Conservation (phyloP, 1,139 yeast species). For the Debaryomyces coudertii region DNA sequence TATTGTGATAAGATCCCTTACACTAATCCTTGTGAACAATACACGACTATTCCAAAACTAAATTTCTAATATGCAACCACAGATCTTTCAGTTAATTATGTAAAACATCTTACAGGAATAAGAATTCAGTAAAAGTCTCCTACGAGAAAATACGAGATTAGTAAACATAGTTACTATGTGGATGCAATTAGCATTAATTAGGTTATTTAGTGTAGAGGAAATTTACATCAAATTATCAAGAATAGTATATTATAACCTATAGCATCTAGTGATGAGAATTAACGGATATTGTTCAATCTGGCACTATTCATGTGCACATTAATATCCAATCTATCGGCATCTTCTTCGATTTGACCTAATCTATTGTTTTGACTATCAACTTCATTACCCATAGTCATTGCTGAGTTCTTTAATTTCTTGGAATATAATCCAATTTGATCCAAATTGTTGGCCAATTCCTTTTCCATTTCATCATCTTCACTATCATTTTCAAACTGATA, state of each 20-base stretch:
- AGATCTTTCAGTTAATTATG: background rate
- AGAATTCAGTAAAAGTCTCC: too few relatives aligned
- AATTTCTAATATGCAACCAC: background rate
- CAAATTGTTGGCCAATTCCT: slow-evolving; percentile 55
- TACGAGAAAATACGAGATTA: background rate
- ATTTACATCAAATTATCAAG: too few relatives aligned
- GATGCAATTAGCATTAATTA: background rate
- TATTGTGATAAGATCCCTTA: slow-evolving; percentile 2
- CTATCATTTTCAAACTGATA: slow-evolving; percentile 57
- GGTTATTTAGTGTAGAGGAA: too few relatives aligned
- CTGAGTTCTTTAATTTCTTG: slow-evolving; percentile 46
- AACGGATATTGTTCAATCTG: slow-evolving; percentile 48
- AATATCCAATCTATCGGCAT: slow-evolving; percentile 58
- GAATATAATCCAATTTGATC: slow-evolving; percentile 55
- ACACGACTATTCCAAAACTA: background rate
- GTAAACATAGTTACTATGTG: background rate
- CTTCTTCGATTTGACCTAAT: slow-evolving; percentile 55
- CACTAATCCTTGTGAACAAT: background rate
- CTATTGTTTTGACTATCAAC: slow-evolving; percentile 54
- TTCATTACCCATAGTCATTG: slow-evolving; percentile 51
- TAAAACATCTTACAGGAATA: background rate
- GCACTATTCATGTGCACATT: slow-evolving; percentile 55
- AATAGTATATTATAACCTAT: too few relatives aligned
- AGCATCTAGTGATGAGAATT: slow-evolving; percentile 3
- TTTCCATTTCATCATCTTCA: slow-evolving; percentile 64